Base-by-base conservation (phyloP, 345 rosid genomes). In the Salix exigua region DNA sequence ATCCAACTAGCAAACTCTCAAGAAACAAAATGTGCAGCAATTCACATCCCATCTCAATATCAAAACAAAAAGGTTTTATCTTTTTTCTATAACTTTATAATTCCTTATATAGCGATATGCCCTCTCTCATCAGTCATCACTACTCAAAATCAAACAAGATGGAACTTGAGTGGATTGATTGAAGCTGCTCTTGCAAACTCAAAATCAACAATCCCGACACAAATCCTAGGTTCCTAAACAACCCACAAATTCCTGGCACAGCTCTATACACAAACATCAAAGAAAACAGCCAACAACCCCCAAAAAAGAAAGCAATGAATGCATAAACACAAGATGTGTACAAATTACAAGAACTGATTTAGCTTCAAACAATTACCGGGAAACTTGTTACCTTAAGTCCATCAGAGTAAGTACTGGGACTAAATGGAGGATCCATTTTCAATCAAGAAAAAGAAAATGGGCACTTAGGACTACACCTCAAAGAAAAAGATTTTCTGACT, bases 341-440 rank as follows among this genome's bases (percentile, higher is more conserved):
- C 38, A 14, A 21, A 31, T 14, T 33, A 33, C 33, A 66, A 66
- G 38, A 60, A 11, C 31, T 42, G 13, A 73, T 38, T 8, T n/a
- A 40, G 13, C 55, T 23, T 18, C 14, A 16, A 28, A 63, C 19
- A 35, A 18, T 33, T 8, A 64, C 26, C 68, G 40, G 33, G n/a
- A 31, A 70, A 71, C 10, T 79, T 48, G 77, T 55, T 55, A 55
- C 85, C 85, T 77, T 71, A 23, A 77, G 38, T 73, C 67, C 14
- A 66, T 55, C 21, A 53, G 74, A 66, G 70, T 25, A 72, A 18
- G 72, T 44, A n/a, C 38, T 16, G 30, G 61, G 65, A 55, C 79
- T 61, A 17, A 48, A 19, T 26, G 76, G 53, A 65, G 73, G 68
- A 76, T 70, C 81, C 85, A 79, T 83, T 68, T 14, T 50, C 19